Evolutionary conservation across 2,329 filamentous ascomycete species (phyloP), one percentile per base, ranked within the genome.

Genomic region (Pseudocercospora ulei): DNA sequence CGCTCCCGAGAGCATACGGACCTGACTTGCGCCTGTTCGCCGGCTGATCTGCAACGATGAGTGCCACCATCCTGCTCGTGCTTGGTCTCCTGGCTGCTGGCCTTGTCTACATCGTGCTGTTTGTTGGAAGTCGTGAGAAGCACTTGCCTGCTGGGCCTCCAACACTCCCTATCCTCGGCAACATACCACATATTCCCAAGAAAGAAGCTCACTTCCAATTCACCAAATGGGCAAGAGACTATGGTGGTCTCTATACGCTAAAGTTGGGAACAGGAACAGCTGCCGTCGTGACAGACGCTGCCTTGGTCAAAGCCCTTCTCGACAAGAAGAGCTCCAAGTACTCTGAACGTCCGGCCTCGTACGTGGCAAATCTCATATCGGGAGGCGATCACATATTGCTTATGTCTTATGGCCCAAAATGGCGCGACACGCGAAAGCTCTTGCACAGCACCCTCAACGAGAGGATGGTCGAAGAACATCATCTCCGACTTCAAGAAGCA

Each of bases 371-470:
- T 20, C 51, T 71, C 16, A 67, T 71, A 33, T 64, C 64, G 3
- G 54, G 59, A 2, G 66, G 67, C 2, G 62, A 71, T 44, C 68
- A 71, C 47, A 52, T 69, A 3, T 56, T 70, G 3, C 48, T 66
- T 14, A 69, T 71, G 63, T 53, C 67, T 23, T 67, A 70, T 30
- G 64, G 65, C 0, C 54, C 62, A 8, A 56, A 53, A 11, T 72
- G 69, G 70, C 56, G 65, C 4, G 57, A 47, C 3, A 60, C 64
- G n/a, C 60, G 70, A n/a, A 67, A 65, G 41, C 47, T 68, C 2
- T 52, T 69, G 4, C 64, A 70, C 38, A 62, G 67, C 31, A 46
- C 39, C 9, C 42, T 57, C 40, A 69, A 61, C 50, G 68, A 70
- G 48, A 57, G 54, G 7, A 60, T 63, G 43, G 57, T 64, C 9